Percentiles rank a stretch among this genome's conserved stretches.
phyloP scores from a whole-genome alignment of 148 eudicot genomes.

The Oxyria digyna region DNA sequence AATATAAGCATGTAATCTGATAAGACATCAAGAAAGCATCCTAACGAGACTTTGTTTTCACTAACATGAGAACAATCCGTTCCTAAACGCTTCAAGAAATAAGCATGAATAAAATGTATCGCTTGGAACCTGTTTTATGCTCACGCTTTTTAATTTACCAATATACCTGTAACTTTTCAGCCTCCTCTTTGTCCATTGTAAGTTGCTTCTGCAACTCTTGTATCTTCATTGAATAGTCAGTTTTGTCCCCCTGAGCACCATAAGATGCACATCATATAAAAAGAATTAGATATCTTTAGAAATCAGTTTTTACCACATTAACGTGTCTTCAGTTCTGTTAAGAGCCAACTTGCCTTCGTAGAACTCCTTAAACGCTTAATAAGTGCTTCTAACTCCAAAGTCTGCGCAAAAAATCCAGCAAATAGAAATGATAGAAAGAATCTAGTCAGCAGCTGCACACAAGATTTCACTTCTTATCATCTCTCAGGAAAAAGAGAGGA shows the following conservation, averaged over 20 bases:
- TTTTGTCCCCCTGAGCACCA: slow-evolving; percentile 61
- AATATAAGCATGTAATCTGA: background rate
- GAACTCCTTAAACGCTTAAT: slow-evolving; percentile 63
- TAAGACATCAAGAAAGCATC: background rate
- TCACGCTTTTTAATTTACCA: background rate
- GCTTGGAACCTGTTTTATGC: background rate
- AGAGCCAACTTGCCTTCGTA: slow-evolving; percentile 52
- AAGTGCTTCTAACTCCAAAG: slow-evolving; percentile 84
- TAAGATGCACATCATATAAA: background rate
- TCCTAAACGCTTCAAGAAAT: background rate
- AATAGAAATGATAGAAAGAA: background rate
- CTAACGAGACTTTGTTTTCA: background rate
- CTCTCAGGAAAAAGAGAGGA: slow-evolving; percentile 4
- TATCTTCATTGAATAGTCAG: slow-evolving; percentile 81
- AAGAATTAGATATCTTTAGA: background rate
- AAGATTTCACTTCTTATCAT: background rate
- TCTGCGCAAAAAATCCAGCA: slow-evolving; percentile 28
- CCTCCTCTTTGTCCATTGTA: slow-evolving; percentile 80
- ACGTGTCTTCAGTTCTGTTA: background rate
- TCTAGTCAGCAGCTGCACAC: background rate
- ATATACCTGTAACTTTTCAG: slow-evolving; percentile 74
- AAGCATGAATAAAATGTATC: background rate
- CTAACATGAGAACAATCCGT: background rate
- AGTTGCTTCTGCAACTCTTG: slow-evolving; percentile 96
- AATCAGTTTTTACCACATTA: background rate